phyloP scores from a whole-genome alignment of 371 early-diverging fungal species.

The Entomophthora muscae region DNA sequence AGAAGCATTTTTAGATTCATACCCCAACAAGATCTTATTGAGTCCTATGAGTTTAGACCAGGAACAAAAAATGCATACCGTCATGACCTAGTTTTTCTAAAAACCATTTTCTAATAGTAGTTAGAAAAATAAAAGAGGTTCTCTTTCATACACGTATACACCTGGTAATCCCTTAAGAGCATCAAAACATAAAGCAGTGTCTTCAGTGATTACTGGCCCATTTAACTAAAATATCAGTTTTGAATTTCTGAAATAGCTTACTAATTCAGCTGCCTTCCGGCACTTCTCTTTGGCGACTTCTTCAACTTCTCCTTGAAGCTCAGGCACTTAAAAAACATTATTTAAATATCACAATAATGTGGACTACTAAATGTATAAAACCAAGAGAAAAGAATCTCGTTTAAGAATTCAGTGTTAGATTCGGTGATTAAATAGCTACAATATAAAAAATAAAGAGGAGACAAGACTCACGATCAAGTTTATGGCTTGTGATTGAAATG shows the following conservation, averaged over 20 bases:
- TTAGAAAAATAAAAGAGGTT: not conserved
- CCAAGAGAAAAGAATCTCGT: no score
- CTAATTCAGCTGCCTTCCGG: constrained; percentile 43
- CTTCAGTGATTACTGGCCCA: constrained; percentile 83
- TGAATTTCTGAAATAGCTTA: constrained; percentile 10
- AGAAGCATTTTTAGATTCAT: constrained; percentile 65
- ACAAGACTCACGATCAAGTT: constrained; percentile 47
- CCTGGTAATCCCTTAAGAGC: constrained; percentile 85
- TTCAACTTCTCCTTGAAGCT: constrained; percentile 64
- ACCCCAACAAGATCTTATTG: constrained; percentile 67
- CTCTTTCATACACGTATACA: constrained; percentile 55
- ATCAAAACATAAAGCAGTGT: constrained; percentile 83
- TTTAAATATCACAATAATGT: no score
- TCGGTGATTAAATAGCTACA: no score
- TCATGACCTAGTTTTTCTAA: constrained; percentile 59
- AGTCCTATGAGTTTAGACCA: constrained; percentile 22
- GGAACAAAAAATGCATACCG: constrained; percentile 15
- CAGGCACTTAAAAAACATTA: constrained; percentile 49
- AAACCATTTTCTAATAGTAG: constrained; percentile 75
- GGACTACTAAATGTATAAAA: no score
- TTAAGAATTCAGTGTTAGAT: no score
- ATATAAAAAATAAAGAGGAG: not conserved
- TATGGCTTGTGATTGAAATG: constrained; percentile 41
- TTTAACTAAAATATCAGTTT: constrained; percentile 25
- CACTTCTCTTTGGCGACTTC: constrained; percentile 71